Evolutionary conservation across 495 filamentous ascomycete genomes (phyloP).

Genomic region (Podospora fimiseda): DNA sequence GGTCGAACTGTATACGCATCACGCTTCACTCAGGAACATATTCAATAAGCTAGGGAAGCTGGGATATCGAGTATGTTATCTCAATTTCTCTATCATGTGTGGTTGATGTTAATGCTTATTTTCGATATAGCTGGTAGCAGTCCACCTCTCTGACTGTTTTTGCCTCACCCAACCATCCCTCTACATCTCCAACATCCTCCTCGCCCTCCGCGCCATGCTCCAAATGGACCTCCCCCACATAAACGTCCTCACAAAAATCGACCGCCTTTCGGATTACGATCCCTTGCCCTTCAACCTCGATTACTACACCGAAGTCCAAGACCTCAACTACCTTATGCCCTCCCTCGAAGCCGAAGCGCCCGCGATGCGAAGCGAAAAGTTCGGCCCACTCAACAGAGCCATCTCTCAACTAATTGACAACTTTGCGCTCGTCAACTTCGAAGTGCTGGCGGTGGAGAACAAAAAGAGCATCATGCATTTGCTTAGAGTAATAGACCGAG

Average conservation of each 20-base stretch:
- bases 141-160: conserved; percentile 89
- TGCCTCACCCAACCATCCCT: conserved; percentile 85
- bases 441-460: conserved; percentile 92
- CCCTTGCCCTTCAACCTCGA: conserved; percentile 88
- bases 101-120: conserved; percentile 5
- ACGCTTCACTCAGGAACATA: conserved; percentile 81
- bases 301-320: conserved; percentile 97
- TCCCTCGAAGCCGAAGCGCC: conserved; percentile 55
- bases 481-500: conserved; percentile 78
- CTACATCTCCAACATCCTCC: conserved; percentile 87
- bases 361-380: conserved; percentile 62
- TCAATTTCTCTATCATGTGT: conserved; percentile 7
- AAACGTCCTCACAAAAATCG: conserved; percentile 95
- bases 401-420: conserved; percentile 81
- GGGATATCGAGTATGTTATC: conserved; percentile 70
- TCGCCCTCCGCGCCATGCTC: conserved; percentile 91
- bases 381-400: conserved; percentile 73
- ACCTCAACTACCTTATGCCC: conserved; percentile 76
- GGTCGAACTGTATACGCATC: conserved; percentile 94
- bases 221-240: conserved; percentile 94
- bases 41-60: conserved; percentile 85
- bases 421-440: conserved; percentile 83
- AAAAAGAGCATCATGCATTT: conserved; percentile 93
- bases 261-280: conserved; percentile 71
- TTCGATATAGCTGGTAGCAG: conserved; percentile 65